Evolutionary conservation across 75 land plant genomes (phyloP).

Genomic region (Picea sitchensis): DNA sequence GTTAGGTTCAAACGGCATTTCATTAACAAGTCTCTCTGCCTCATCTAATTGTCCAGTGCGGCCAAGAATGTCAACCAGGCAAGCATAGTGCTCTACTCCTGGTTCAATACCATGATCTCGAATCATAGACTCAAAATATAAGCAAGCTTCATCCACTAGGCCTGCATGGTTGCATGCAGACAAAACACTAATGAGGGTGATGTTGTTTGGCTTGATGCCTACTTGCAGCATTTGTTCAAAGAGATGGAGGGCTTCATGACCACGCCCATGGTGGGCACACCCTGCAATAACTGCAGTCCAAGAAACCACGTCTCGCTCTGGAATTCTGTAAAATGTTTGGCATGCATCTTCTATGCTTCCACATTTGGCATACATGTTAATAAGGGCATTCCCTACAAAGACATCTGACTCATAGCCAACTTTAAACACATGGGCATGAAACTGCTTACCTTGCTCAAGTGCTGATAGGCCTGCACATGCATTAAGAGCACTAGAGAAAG

Average conservation of each 20-base stretch:
- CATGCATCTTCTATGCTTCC: conserved; percentile 42
- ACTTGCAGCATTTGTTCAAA: conserved; percentile 29
- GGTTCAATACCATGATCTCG: conserved; percentile 33
- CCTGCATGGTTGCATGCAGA: conserved; percentile 62
- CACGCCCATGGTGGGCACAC: conserved; percentile 47
- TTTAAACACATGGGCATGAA: conserved; percentile 29
- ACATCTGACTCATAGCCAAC: conserved; percentile 17
- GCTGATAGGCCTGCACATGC: conserved; percentile 35
- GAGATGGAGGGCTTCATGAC: conserved; percentile 25
- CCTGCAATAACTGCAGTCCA: conserved; percentile 61
- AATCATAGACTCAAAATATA: conserved; percentile 38
- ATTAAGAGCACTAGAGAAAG: conserved; percentile 33
- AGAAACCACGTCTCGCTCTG: conserved; percentile 31
- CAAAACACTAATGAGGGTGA: conserved; percentile 39
- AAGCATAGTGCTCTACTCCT: conserved; percentile 42
- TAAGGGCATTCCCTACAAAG: conserved; percentile 37
- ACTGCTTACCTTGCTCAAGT: conserved; percentile 28
- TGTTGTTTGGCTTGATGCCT: conserved; percentile 35
- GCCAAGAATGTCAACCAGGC: conserved; percentile 48
- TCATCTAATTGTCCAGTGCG: conserved; percentile 34
- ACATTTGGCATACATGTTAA: conserved; percentile 52
- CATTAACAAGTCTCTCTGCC: conserved; percentile 28
- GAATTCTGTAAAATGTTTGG: conserved; percentile 30
- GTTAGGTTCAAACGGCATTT: conserved; percentile 39
- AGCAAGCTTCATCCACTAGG: conserved; percentile 27